Percentiles rank a stretch among this genome's conserved stretches.
phyloP scores from a whole-genome alignment of 2,329 filamentous ascomycete genomes.

The Cytospora paraplurivora region DNA sequence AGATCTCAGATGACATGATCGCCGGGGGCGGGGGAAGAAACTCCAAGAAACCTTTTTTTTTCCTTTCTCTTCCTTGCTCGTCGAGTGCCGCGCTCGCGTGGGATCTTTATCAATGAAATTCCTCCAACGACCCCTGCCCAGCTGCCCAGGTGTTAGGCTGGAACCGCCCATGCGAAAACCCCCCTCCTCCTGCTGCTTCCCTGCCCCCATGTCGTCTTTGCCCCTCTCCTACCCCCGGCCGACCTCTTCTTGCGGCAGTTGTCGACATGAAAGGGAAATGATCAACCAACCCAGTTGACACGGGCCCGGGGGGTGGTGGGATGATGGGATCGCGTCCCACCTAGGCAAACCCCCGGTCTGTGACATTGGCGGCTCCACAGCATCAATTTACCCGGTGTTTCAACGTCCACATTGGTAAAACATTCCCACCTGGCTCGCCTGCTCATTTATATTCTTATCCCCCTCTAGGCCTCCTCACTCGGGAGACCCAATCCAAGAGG shows the following conservation, averaged over 20 bases:
- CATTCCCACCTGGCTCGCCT: not conserved
- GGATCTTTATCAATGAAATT: conserved; percentile 13
- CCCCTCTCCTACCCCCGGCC: too few species aligned
- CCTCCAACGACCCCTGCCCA: not conserved
- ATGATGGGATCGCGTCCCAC: conserved; percentile 8
- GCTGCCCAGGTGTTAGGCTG: conserved; percentile 4
- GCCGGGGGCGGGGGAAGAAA: conserved; percentile 12
- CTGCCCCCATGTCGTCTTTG: too few species aligned
- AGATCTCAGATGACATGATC: conserved; percentile 17
- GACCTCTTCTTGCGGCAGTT: not conserved
- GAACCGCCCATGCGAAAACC: not conserved
- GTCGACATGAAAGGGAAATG: conserved; percentile 18
- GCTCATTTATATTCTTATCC: not conserved
- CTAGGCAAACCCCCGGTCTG: conserved; percentile 6
- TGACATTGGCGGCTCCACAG: conserved; percentile 14
- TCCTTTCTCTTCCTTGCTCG: not conserved
- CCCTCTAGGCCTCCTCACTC: not conserved
- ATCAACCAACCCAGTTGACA: not conserved
- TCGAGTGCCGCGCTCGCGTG: conserved; percentile 14
- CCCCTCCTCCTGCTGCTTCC: not conserved
- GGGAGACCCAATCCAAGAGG: too few species aligned
- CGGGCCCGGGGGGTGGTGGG: not conserved
- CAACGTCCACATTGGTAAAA: not conserved
- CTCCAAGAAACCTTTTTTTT: conserved; percentile 10
- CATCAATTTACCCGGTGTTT: conserved; percentile 22